Evolutionary conservation across 345 rosid species (phyloP).

Genomic region (Camelina hispida): DNA sequence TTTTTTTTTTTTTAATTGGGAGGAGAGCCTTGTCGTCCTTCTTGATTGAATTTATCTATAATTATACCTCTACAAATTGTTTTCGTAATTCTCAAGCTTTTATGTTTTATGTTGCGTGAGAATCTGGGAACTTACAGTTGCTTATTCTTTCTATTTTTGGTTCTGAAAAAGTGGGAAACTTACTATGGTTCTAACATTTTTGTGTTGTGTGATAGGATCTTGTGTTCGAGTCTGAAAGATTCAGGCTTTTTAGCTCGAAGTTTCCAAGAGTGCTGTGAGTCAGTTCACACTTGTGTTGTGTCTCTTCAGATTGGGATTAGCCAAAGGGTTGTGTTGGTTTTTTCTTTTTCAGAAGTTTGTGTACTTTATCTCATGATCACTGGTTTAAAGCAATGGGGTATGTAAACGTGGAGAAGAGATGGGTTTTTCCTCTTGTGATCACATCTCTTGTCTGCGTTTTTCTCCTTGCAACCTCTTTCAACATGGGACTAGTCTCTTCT

Average conservation of each 20-base stretch:
- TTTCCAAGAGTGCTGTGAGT: slow-evolving; percentile 12
- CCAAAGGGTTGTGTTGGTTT: neutral
- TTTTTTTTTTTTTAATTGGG: too few relatives aligned
- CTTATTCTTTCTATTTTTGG: slow-evolving; percentile 30
- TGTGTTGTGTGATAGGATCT: slow-evolving; percentile 29
- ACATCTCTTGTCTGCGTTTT: slow-evolving; percentile 81
- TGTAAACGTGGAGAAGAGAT: slow-evolving; percentile 87
- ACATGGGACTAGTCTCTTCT: slow-evolving; percentile 82
- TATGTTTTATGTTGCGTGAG: slow-evolving; percentile 37
- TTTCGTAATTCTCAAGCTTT: slow-evolving; percentile 31
- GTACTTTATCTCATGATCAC: slow-evolving; percentile 41
- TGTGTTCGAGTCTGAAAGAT: slow-evolving; percentile 15
- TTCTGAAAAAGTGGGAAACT: too few relatives aligned
- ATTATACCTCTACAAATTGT: neutral
- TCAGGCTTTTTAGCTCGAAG: slow-evolving; percentile 19
- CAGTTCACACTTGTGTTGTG: neutral
- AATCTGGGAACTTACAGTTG: slow-evolving; percentile 37
- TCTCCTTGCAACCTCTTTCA: slow-evolving; percentile 82
- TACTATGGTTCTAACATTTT: too few relatives aligned
- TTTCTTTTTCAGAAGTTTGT: slow-evolving; percentile 15
- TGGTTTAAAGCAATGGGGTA: slow-evolving; percentile 59
- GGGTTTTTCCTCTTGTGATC: slow-evolving; percentile 88
- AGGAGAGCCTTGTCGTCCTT: slow-evolving; percentile 26
- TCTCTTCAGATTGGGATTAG: slow-evolving; percentile 6
- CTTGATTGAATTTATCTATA: slow-evolving; percentile 2